Base-by-base conservation (phyloP, 1,284 basidiomycete genomes). In the Gastroboletus turbinatus region DNA sequence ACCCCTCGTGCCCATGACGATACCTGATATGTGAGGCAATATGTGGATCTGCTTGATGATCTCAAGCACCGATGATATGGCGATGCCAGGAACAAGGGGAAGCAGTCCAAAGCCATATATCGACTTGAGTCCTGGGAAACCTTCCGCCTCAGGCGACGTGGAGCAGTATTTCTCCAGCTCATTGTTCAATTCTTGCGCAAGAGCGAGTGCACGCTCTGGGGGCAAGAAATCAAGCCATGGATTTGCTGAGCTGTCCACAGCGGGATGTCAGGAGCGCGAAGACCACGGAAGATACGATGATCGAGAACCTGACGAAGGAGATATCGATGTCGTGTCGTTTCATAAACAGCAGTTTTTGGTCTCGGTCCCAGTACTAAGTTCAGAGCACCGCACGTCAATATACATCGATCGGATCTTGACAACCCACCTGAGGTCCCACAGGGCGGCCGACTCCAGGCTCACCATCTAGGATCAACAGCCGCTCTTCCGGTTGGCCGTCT, bases 221-320 rank as follows among this genome's bases (percentile, higher is more conserved):
- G 85, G 69, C 29, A 94, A 78, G 67, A 92, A 94, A 70, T 94
- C 92, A 25, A 94, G 80, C 92, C 92, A 94, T 14, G 92, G 91
- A 66, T 94, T 94, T 29, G 92, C 92, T 16, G 87, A 81, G 69
- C 90, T 84, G 58, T 56, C 55, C 50, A 30, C 16, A 43, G 57
- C 46, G 8, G 30, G 14, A 50, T 36, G 49, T 61, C 48, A 61
- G 61, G 46, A 58, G n/a, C 27, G 48, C 25, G 49, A 56, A 52
- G 48, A 29, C 38, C 44, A 50, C 11, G 32, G 36, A 50, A 38
- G 42, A 53, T 23, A 17, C 38, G 51, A 23, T n/a, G 4, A 17
- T 33, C 59, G 25, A 56, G 36, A 52, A 82, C 80, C 81, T 84
- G 55, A 84, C 78, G 43, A 84, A 72, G 9, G 82, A 84, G 52